Evolutionary conservation across 2,329 filamentous ascomycete genomes (phyloP), one percentile per base, ranked within the genome.

Genomic region (Calonectria henricotiae): DNA sequence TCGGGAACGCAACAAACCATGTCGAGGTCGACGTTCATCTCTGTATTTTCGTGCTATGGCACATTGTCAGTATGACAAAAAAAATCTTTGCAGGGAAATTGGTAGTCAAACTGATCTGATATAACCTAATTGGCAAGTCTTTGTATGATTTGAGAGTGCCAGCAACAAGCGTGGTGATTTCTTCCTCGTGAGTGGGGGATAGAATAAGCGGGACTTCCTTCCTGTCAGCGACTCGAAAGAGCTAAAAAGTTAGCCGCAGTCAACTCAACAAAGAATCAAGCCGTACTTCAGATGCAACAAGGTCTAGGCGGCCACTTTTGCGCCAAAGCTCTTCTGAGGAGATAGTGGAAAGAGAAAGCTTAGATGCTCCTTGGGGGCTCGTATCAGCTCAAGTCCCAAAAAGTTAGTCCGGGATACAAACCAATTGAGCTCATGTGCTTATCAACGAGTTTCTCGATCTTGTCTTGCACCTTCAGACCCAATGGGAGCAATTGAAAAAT

Each of bases 151-250:
- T 90, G 1, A 95, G 86, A 17, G 91, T 88, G 67, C 88, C 89
- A 4, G 90, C 89, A 1, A 98, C 93, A 2, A 99, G 85, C 0
- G 88, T 85, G 0, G 96, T 99, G 75, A 99, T 96, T 80, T 99
- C 96, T 81, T 99, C 96, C 79, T 99, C 96, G 72, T 99, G 96
- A 0, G 96, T 99, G 0, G 96, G 96, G 1, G 95, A 92, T 4
- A 99, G 88, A 35, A 99, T 87, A 71, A 94, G 94, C 4, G 89
- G 86, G 0, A 88, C 85, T 7, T 93, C 89, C 81, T 93, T 96
- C 67, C 96, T 90, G 81, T 98, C 96, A 51, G 88, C 83, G 55
- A 98, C 89, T 47, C 89, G 90, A 75, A 98, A 96, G 23, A 98
- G 88, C 91, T 96, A 76, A 5, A 54, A 35, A 49, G 64, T 82